Base-by-base conservation (phyloP, 495 filamentous ascomycete genomes). In the Talaromyces borbonicus region DNA sequence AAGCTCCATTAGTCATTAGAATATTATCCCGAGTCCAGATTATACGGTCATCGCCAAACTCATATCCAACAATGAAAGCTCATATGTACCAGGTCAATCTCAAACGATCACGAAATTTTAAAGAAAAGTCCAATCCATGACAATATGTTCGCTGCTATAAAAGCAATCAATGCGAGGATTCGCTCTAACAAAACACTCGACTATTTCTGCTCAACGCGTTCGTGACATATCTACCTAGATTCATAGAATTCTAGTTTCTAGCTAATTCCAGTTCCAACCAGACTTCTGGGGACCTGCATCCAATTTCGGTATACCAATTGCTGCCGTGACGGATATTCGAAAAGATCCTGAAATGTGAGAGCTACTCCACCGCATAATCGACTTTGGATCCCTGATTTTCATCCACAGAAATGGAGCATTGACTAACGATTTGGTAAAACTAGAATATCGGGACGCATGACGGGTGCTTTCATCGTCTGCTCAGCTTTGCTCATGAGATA, bases 231-330 rank as follows among this genome's bases (percentile, higher is more conserved):
- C 5, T 19, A 1, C 19, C 40, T 43, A 41, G 1, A 4, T 11
- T 1, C 9, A 43, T 19, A 7, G n/a, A 31, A 8, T 45, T 4
- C 6, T 31, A 11, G 11, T 7, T 22, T 22, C 35, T 45, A n/a
- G 24, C n/a, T n/a, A n/a, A n/a, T n/a, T n/a, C n/a, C n/a, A n/a
- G 1, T 7, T n/a, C 96, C 92, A 98, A 71, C 43, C 19, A 98
- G 92, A 98, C 71, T 98, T 98, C 78, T 98, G 92, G 92, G 92
- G 92, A 40, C 92, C 92, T 16, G 90, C 79, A 55, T 95, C 88
- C 55, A 98, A 96, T 73, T 98, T 96, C 62, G 92, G 89, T 65
- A 96, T 98, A 63, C 92, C 92, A 27, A 67, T 97, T 52, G 92
- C 92, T 14, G 92, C 92, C 20, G 83, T 98, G 26, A 78, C 95